These are phyloP conservation scores for Cryphonectria radicalis DNA, from an alignment of 2,329 filamentous ascomycete species.

Conservation along the genomic window DNA sequence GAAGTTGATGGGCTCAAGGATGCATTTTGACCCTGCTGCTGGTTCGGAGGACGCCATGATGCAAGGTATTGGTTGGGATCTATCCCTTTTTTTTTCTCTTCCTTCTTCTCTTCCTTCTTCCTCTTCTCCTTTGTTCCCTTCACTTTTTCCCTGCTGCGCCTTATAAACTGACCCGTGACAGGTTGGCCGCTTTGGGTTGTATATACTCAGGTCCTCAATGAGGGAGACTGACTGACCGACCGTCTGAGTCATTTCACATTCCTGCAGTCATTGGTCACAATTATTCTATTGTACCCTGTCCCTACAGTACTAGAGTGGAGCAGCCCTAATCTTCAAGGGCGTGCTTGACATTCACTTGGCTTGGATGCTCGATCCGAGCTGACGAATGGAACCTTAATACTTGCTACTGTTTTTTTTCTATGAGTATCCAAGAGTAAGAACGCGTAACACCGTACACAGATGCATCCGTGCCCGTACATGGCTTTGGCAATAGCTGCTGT, in stretches of 20 bases:
- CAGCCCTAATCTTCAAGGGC: background rate
- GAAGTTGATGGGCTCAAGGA: conserved; percentile 27
- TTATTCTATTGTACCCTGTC: no score
- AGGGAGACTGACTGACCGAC: background rate
- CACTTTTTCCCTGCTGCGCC: background rate
- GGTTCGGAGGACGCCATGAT: background rate
- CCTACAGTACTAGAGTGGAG: no score
- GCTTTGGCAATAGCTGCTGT: background rate
- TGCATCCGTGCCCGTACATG: background rate
- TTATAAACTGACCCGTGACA: background rate
- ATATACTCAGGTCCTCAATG: background rate
- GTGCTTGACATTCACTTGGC: background rate
- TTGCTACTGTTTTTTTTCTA: background rate
- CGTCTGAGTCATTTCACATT: no score
- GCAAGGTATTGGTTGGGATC: background rate
- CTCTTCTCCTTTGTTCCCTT: background rate
- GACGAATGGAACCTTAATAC: background rate
- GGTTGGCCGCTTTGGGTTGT: background rate
- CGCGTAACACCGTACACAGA: background rate
- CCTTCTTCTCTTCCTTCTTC: no score
- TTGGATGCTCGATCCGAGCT: background rate
- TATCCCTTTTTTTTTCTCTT: background rate
- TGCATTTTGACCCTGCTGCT: conserved; percentile 14
- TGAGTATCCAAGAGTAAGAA: background rate
- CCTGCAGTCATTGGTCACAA: no score